Evolutionary conservation across 306 rosid genomes (phyloP), one percentile per base, ranked within the genome.

Genomic region (Myrica gale): DNA sequence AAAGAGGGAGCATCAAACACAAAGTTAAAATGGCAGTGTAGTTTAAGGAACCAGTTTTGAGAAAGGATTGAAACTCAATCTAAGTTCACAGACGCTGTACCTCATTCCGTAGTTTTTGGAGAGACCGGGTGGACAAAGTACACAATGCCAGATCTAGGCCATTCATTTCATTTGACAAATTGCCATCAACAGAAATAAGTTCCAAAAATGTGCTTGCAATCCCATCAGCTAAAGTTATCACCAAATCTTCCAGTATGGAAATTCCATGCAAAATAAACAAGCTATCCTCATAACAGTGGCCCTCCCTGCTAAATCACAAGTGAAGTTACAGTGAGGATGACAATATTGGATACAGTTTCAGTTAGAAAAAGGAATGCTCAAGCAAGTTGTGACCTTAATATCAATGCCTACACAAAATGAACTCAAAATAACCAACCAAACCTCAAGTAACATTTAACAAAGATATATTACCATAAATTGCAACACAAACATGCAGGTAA

Each of bases 101-200:
- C 99, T 95, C 97, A 74, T 95, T 95, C 6, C 99, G 97, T 68
- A 95, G 82, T 76, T 86, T 89, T 83, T 95, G 99, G 68, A 95
- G 96, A 82, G 88, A 93, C 71, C 97, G 84, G 78, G 99, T 95
- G 44, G 97, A 92, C 74, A 89, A 80, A 77, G 88, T 82, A 82
- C 99, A 95, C 53, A 95, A 72, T 75, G 90, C 80, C 81, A 86
- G 69, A 78, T 86, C 87, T 67, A 87, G 57, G 73, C 88, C 84
- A 83, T 84, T 84, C 77, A 88, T 83, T 77, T 88, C 88, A 83
- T 85, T 80, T 54, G 90, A 90, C 73, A 90, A 82, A 75, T 84
- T 88, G 80, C 96, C 87, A 76, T 95, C 99, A 77, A 95, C 92
- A 63, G 96, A 95, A 80, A 92, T 95, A 79, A 92, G 89, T 86